Conservation (phyloP, 2,329 filamentous ascomycete genomes). For the Pezicula radicicola region DNA sequence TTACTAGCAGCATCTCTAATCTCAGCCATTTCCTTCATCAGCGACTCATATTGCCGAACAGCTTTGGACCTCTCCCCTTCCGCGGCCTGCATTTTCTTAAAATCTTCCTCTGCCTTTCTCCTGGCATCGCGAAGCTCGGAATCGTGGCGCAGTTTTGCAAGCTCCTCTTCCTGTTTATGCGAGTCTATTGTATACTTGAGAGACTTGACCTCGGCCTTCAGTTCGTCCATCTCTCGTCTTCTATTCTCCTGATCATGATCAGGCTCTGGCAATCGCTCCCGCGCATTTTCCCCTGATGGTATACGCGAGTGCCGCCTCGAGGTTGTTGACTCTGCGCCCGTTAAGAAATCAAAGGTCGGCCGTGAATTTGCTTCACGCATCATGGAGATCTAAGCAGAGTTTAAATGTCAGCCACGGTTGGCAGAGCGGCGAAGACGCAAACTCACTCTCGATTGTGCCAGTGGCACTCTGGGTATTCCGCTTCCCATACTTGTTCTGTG, state of each 20-base stretch:
- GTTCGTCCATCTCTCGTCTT: constrained; percentile 59
- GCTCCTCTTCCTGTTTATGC: constrained; percentile 81
- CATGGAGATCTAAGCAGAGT: constrained; percentile 32
- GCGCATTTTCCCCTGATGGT: constrained; percentile 52
- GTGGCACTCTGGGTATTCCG: constrained; percentile 18
- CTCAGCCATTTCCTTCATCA: constrained; percentile 50
- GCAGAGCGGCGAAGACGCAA: neutral
- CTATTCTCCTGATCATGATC: constrained; percentile 21
- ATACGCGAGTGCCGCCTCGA: constrained; percentile 41
- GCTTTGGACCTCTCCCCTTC: constrained; percentile 52
- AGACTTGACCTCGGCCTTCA: constrained; percentile 86
- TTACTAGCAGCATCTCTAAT: constrained; percentile 46
- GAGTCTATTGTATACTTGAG: constrained; percentile 86
- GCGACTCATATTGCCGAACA: constrained; percentile 44
- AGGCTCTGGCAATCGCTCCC: constrained; percentile 42
- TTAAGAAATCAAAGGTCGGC: constrained; percentile 57
- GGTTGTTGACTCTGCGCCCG: constrained; percentile 42
- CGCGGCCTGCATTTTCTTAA: constrained; percentile 60
- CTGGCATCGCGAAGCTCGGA: constrained; percentile 80
- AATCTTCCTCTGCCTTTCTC: constrained; percentile 81
- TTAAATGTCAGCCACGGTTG: neutral
- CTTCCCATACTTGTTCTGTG: constrained; percentile 25
- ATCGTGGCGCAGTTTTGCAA: constrained; percentile 73
- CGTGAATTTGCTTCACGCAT: constrained; percentile 47
- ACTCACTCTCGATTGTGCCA: constrained; percentile 23